These are phyloP conservation scores for Hygrophila difformis DNA, from an alignment of 257 asterid genomes.

Conservation along the genomic window DNA sequence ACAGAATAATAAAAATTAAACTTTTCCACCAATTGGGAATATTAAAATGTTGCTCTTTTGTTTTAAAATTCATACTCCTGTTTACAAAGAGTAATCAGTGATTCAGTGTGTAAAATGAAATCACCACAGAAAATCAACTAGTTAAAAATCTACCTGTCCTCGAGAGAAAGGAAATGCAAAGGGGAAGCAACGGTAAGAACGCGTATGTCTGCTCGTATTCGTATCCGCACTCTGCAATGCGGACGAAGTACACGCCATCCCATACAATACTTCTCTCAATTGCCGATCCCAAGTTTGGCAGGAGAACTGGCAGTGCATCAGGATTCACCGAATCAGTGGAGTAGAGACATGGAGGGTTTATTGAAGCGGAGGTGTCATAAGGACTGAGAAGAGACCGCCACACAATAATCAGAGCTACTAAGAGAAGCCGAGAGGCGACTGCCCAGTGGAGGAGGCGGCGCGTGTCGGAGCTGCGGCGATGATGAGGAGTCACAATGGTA, in stretches of 20 bases:
- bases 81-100: no score
- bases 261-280: slow-evolving; percentile 81
- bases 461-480: no score
- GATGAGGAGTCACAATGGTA: no score
- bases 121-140: neutral
- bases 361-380: slow-evolving; percentile 83
- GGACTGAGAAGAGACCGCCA: slow-evolving; percentile 76
- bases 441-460: slow-evolving; percentile 41
- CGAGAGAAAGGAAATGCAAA: slow-evolving; percentile 57
- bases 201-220: slow-evolving; percentile 94
- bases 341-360: slow-evolving; percentile 64
- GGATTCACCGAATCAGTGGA: slow-evolving; percentile 17
- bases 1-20: slow-evolving; percentile 12
- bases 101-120: neutral
- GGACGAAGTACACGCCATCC: slow-evolving; percentile 84
- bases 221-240: slow-evolving; percentile 83
- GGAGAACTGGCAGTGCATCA: slow-evolving; percentile 23
- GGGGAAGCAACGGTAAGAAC: slow-evolving; percentile 84
- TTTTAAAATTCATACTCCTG: neutral
- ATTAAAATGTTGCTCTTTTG: neutral
- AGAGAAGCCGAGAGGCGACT: slow-evolving; percentile 36
- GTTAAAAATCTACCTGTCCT: slow-evolving; percentile 41
- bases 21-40: neutral
- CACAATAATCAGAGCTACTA: slow-evolving; percentile 31
- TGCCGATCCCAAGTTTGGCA: slow-evolving; percentile 47